Evolutionary conservation across 352 stramenopile genomes (phyloP).

Genomic region (Phytophthora kernoviae): DNA sequence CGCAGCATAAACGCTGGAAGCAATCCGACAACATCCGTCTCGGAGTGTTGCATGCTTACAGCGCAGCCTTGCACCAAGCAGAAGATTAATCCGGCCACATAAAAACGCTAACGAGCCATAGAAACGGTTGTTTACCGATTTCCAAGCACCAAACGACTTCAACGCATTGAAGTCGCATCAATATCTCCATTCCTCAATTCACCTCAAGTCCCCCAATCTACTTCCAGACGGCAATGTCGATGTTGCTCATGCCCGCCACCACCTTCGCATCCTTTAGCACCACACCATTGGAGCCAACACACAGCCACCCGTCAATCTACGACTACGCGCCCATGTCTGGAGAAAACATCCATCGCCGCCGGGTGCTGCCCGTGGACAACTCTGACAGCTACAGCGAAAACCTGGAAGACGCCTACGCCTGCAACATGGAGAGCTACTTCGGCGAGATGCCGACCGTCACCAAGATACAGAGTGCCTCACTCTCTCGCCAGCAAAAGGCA

Average conservation of each 20-base stretch:
- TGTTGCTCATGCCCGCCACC: background rate
- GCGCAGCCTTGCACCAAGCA: too few relatives aligned
- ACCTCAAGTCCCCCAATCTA: too few relatives aligned
- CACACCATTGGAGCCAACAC: constrained; percentile 5
- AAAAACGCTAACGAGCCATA: too few relatives aligned
- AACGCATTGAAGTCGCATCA: too few relatives aligned
- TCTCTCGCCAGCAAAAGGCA: background rate
- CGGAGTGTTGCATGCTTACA: too few relatives aligned
- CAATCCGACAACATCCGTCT: too few relatives aligned
- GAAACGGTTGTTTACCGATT: too few relatives aligned
- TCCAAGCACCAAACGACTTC: too few relatives aligned
- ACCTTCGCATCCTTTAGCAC: background rate
- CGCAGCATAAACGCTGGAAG: too few relatives aligned
- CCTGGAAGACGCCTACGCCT: constrained; percentile 38
- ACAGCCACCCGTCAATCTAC: constrained; percentile 40
- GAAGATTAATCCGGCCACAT: too few relatives aligned
- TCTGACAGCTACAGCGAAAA: constrained; percentile 37
- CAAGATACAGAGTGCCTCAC: background rate
- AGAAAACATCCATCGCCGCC: constrained; percentile 39
- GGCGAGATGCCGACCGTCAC: background rate
- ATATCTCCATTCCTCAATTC: too few relatives aligned
- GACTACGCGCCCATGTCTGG: constrained; percentile 48
- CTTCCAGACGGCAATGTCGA: too few relatives aligned
- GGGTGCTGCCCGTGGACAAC: constrained; percentile 37
- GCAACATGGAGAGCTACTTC: constrained; percentile 2